Base-by-base conservation (phyloP, 2,329 filamentous ascomycete genomes). In the Chaetothyriales sp. region DNA sequence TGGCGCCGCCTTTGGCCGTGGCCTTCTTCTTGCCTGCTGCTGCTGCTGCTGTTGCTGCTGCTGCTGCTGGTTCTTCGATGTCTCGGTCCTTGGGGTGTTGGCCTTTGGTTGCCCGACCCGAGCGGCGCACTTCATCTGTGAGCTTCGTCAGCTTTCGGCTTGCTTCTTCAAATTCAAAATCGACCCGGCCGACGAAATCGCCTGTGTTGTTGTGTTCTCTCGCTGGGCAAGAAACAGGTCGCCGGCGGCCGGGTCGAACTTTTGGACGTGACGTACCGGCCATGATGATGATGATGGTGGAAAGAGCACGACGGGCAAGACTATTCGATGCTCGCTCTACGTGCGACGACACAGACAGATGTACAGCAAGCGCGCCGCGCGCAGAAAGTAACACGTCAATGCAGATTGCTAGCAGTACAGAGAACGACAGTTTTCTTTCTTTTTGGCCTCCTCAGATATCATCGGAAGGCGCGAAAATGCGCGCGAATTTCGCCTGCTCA, bases 31-130 rank as follows among this genome's bases (percentile, higher is more conserved):
- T 70, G 5, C 71, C 65, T 15, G 70, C 67, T 46, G 86, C n/a
- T n/a, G n/a, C n/a, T n/a, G n/a, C n/a, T n/a, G n/a, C n/a, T n/a
- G n/a, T n/a, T n/a, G n/a, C n/a, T n/a, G n/a, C n/a, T n/a, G n/a
- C n/a, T n/a, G 71, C 65, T 15, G 70, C 67, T 46, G 86, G 84
- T 59, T 85, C 77, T 51, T 83, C 51, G 47, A 68, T 75, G 63
- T 95, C 88, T 60, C 87, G 82, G 58, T 84, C 84, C 68, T 95
- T 95, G 22, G 81, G 83, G 68, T 96, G 88, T 62, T 95, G 89
- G 65, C 92, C 92, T 66, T 98, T 98, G 57, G 92, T 98, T 62
- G 90, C 88, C 63, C 92, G 84, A 58, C 92, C 89, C 44, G 92
- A 98, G 65, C 92, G 86, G 66, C 92, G 84, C 53, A 88, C 86